Conservation (phyloP, 768 basidiomycete species). For the Agrocybe chaxingu region DNA sequence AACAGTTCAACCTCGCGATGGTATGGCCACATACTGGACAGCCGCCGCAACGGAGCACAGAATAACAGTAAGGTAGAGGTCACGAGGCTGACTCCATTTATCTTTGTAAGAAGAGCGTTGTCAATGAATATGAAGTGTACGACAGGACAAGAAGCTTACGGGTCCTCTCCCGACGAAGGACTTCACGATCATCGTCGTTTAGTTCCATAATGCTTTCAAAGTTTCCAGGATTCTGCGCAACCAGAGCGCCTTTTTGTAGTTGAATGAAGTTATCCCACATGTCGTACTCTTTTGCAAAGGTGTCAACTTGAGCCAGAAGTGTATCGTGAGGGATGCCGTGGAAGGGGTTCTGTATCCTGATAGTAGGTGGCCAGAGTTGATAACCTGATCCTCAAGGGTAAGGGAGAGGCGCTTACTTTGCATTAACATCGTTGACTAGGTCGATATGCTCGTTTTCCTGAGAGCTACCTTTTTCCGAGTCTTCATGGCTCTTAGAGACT, state of each 20-base stretch:
- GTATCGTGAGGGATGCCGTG: conserved; percentile 54
- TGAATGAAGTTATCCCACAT: conserved; percentile 35
- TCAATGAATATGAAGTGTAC: neutral
- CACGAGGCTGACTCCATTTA: conserved; percentile 40
- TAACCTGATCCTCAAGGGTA: neutral
- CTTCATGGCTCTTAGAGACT: neutral
- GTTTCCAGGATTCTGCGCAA: conserved; percentile 58
- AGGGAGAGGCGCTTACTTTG: conserved; percentile 12
- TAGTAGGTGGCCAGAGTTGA: neutral
- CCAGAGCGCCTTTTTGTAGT: conserved; percentile 66
- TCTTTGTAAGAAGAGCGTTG: conserved; percentile 18
- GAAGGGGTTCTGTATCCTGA: conserved; percentile 35
- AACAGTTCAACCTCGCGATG: neutral
- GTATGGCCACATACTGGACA: conserved; percentile 47
- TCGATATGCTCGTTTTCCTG: conserved; percentile 9
- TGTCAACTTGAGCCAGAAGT: conserved; percentile 55
- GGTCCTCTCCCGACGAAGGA: conserved; percentile 36
- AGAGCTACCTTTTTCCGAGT: conserved; percentile 10
- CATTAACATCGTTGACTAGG: conserved; percentile 22
- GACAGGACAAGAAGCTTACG: conserved; percentile 20
- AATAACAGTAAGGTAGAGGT: conserved; percentile 34
- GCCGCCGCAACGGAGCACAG: conserved; percentile 68
- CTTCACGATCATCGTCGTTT: conserved; percentile 26
- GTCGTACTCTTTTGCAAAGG: conserved; percentile 49
- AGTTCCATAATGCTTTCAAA: conserved; percentile 35